A percentile compares a stretch with the other conserved stretches of the same genome.
phyloP scores from a whole-genome alignment of 768 basidiomycete genomes.

The Xerocomellus dryophilus region DNA sequence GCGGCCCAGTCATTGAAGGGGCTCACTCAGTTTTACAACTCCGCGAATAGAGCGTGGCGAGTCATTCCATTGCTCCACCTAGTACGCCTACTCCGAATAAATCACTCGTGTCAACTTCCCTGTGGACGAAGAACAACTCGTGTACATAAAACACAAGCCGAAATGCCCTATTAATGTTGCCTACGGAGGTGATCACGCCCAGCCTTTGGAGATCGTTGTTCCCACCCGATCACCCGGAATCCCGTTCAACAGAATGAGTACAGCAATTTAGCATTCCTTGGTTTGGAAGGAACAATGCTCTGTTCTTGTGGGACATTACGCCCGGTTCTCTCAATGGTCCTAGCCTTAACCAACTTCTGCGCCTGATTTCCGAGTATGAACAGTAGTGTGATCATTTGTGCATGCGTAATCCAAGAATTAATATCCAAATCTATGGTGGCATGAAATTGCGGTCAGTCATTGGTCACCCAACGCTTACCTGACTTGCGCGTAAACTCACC shows the following conservation, averaged over 20 bases:
- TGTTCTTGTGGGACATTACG: slow-evolving; percentile 6
- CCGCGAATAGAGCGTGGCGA: slow-evolving; percentile 32
- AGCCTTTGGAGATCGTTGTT: slow-evolving; percentile 1
- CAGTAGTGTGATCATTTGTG: slow-evolving; percentile 2
- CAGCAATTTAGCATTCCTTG: slow-evolving; percentile 1
- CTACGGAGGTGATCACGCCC: not conserved
- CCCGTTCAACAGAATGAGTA: not conserved
- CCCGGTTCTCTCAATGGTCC: not conserved
- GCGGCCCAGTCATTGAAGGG: slow-evolving; percentile 1
- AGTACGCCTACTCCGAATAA: not conserved
- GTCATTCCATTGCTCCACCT: slow-evolving; percentile 2
- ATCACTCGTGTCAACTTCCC: not conserved
- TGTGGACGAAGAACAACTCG: not conserved
- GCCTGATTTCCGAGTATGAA: slow-evolving; percentile 27
- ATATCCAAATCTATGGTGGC: slow-evolving; percentile 16
- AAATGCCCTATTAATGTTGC: not conserved
- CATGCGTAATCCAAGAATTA: slow-evolving; percentile 20
- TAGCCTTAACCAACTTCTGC: slow-evolving; percentile 1
- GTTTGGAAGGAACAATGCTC: not conserved
- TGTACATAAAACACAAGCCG: slow-evolving; percentile 21
- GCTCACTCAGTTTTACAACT: slow-evolving; percentile 22
- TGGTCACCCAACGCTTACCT: slow-evolving; percentile 12
- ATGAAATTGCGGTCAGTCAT: slow-evolving; percentile 6
- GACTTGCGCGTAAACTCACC: slow-evolving; percentile 6
- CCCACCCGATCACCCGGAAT: slow-evolving; percentile 17